Evolutionary conservation across 805 yeast species (phyloP).

Genomic region (Candida nanaspora): DNA sequence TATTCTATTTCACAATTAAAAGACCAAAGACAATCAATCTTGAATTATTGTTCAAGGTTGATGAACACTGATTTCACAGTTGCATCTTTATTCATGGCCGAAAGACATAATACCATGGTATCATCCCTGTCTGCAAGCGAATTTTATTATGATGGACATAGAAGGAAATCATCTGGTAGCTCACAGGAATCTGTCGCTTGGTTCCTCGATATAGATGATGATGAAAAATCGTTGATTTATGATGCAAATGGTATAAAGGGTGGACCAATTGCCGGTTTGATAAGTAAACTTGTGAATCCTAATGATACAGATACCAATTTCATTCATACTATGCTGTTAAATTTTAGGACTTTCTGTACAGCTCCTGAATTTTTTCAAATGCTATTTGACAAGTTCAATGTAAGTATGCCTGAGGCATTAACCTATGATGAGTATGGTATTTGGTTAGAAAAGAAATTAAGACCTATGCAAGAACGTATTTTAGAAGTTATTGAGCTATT

Average conservation of each 20-base stretch:
- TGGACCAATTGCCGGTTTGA: conserved; percentile 70
- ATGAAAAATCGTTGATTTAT: conserved; percentile 36
- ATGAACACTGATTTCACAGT: conserved; percentile 69
- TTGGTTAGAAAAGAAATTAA: conserved; percentile 69
- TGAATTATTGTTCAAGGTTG: conserved; percentile 69
- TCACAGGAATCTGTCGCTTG: conserved; percentile 43
- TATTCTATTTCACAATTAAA: conserved; percentile 48
- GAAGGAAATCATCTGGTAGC: conserved; percentile 27
- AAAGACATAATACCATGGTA: conserved; percentile 29
- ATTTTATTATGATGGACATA: conserved; percentile 26
- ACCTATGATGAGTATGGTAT: conserved; percentile 71
- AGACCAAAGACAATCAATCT: conserved; percentile 61
- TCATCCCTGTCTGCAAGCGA: conserved; percentile 20
- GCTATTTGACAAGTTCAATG: conserved; percentile 57
- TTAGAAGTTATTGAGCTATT: conserved; percentile 60
- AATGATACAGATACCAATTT: conserved; percentile 47
- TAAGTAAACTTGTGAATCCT: conserved; percentile 78
- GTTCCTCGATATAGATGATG: conserved; percentile 66
- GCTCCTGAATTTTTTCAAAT: conserved; percentile 53
- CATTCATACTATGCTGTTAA: conserved; percentile 61
- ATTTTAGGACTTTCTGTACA: conserved; percentile 69
- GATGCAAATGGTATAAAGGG: conserved; percentile 78
- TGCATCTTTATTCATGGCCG: conserved; percentile 43
- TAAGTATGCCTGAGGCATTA: conserved; percentile 81
- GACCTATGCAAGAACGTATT: conserved; percentile 59